A percentile compares a stretch with the other conserved stretches of the same genome.
Evolutionary conservation across 352 stramenopile genomes (phyloP).

Genomic region (Pythium guiyangense): DNA sequence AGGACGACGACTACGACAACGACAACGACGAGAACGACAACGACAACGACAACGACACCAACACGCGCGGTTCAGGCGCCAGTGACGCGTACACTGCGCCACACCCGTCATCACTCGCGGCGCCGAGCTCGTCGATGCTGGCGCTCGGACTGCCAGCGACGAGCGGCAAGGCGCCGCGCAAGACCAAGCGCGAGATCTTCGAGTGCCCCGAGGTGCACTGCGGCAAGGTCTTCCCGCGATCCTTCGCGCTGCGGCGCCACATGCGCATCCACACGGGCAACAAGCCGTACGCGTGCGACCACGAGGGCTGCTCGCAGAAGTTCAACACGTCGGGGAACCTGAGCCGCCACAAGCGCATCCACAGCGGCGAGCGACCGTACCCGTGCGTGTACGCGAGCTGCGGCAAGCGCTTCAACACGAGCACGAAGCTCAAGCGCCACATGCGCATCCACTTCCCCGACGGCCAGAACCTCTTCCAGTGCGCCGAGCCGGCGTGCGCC

Average conservation of each 20-base stretch:
- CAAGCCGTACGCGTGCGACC: conserved; percentile 80
- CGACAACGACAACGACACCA: background rate
- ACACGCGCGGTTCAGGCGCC: background rate
- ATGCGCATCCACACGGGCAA: conserved; percentile 83
- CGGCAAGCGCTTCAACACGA: conserved; percentile 86
- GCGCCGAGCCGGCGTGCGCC: conserved; percentile 10
- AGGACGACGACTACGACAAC: background rate
- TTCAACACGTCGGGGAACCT: conserved; percentile 89
- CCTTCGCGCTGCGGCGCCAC: conserved; percentile 77
- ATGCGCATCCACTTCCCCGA: conserved; percentile 86
- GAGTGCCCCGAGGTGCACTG: conserved; percentile 67
- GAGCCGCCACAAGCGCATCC: conserved; percentile 85
- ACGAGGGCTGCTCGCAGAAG: conserved; percentile 24
- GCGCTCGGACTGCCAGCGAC: background rate
- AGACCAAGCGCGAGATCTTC: conserved; percentile 17
- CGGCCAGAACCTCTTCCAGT: conserved; percentile 69
- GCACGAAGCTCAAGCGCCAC: conserved; percentile 87
- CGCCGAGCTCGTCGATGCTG: conserved; percentile 4
- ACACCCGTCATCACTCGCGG: background rate
- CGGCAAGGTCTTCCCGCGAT: conserved; percentile 78
- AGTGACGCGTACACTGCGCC: background rate
- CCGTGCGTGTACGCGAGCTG: conserved; percentile 55
- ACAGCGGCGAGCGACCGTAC: conserved; percentile 80
- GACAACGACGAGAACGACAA: conserved; percentile 5
- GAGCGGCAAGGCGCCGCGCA: conserved; percentile 10